These are phyloP conservation scores for Eutrema japonicum DNA, from an alignment of 345 rosid genomes.

Conservation along the genomic window DNA sequence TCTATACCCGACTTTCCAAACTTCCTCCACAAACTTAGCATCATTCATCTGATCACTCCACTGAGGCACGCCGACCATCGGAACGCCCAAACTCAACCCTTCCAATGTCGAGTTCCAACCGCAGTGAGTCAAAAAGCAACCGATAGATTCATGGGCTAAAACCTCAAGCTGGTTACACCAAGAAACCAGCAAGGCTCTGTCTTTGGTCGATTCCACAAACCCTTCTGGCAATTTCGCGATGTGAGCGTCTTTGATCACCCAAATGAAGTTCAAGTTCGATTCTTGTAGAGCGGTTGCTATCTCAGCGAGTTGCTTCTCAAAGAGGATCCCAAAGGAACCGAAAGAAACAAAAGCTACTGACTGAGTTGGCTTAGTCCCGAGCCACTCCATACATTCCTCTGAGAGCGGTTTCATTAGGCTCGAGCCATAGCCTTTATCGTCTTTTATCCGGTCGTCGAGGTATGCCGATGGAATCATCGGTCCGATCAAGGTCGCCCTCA, in stretches of 20 bases:
- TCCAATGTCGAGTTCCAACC: slow-evolving; percentile 84
- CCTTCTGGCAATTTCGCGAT: slow-evolving; percentile 49
- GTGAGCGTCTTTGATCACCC: slow-evolving; percentile 71
- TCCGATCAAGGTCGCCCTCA: slow-evolving; percentile 71
- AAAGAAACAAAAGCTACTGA: slow-evolving; percentile 67
- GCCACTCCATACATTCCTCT: slow-evolving; percentile 70
- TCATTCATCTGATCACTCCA: slow-evolving; percentile 73
- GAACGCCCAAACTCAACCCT: slow-evolving; percentile 69
- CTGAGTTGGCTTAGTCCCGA: slow-evolving; percentile 49
- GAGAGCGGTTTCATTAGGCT: slow-evolving; percentile 65
- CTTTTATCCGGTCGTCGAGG: slow-evolving; percentile 54
- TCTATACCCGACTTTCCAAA: slow-evolving; percentile 68
- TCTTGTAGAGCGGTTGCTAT: slow-evolving; percentile 56
- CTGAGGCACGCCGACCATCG: slow-evolving; percentile 69
- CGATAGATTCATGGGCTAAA: slow-evolving; percentile 53
- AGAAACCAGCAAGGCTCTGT: slow-evolving; percentile 52
- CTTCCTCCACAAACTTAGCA: slow-evolving; percentile 64
- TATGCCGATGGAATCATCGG: slow-evolving; percentile 75
- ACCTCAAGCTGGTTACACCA: slow-evolving; percentile 80
- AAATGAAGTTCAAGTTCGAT: slow-evolving; percentile 56
- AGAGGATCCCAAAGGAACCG: slow-evolving; percentile 69
- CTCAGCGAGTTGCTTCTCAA: slow-evolving; percentile 54
- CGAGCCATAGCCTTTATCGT: slow-evolving; percentile 67
- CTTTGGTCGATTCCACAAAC: slow-evolving; percentile 53
- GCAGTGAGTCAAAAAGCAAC: slow-evolving; percentile 74